Evolutionary conservation across 2,329 filamentous ascomycete genomes (phyloP).

Genomic region (Xylariaceae sp.): DNA sequence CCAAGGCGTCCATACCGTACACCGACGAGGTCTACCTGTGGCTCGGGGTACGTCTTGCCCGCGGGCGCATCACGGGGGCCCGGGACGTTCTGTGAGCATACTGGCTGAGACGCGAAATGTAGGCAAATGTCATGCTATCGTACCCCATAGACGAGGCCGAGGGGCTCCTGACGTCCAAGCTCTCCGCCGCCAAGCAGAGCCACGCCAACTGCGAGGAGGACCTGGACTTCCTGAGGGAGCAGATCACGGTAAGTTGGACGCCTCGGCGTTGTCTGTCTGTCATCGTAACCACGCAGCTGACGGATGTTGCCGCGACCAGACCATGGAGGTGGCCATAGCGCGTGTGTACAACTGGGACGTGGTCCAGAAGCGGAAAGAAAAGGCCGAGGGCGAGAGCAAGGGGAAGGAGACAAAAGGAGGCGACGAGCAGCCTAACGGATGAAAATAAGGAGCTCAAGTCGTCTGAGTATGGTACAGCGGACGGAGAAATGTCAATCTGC

Average conservation of each 20-base stretch:
- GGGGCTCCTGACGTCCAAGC: slow-evolving; percentile 66
- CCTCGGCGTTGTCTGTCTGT: no score
- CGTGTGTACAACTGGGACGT: slow-evolving; percentile 99
- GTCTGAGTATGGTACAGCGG: no score
- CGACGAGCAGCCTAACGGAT: slow-evolving; percentile 30
- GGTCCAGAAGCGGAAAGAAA: slow-evolving; percentile 88
- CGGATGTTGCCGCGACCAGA: slow-evolving; percentile 45
- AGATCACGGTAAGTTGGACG: slow-evolving; percentile 69
- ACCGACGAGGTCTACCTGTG: slow-evolving; percentile 93
- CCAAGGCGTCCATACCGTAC: slow-evolving; percentile 73
- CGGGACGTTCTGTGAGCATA: no score
- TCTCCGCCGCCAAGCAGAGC: slow-evolving; percentile 70
- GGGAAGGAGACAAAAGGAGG: slow-evolving; percentile 30
- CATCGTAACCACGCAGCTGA: neutral
- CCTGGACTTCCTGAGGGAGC: slow-evolving; percentile 87
- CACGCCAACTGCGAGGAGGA: slow-evolving; percentile 91
- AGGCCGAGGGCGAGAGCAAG: slow-evolving; percentile 51
- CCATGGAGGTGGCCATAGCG: slow-evolving; percentile 91
- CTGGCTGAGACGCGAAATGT: no score
- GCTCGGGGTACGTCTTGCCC: slow-evolving; percentile 64
- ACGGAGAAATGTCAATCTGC: no score
- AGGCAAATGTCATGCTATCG: slow-evolving; percentile 96
- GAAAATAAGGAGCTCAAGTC: slow-evolving; percentile 5
- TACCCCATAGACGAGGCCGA: slow-evolving; percentile 88
- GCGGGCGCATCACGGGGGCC: neutral